Evolutionary conservation across 768 basidiomycete species (phyloP), one percentile per base, ranked within the genome.

Genomic region (Boletus insuetus): DNA sequence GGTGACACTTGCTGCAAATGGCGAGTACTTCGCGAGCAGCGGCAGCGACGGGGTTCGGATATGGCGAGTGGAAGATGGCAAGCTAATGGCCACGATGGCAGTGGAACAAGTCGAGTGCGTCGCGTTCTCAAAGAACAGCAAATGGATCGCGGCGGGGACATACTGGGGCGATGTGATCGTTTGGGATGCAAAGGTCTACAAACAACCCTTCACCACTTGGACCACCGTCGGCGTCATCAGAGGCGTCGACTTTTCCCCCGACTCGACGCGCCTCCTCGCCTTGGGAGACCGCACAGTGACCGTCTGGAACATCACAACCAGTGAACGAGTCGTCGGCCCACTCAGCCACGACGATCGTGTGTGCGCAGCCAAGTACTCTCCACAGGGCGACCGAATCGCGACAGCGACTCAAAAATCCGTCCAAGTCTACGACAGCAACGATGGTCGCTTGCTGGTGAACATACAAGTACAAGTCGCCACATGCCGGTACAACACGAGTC

Each of bases 231-330:
- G 2, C 2, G 31, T 26, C n/a, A 14, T 40, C 20, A n/a, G 3
- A 3, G 51, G 26, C 0, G 17, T 57, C 24, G 56, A 57, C 24
- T 53, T 53, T 46, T 48, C 56, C n/a, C 51, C 56, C 13, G 47
- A 57, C 46, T 35, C 51, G 20, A 54, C 46, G 0, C 46, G 39
- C 4, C 41, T 57, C n/a, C 41, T 53, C n/a, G 37, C 22, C 16
- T 20, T 29, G 5, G 4, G 3, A 1, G 12, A 52, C 6, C 4
- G 14, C 26, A 54, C 32, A 4, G 46, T 31, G 0, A 45, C 24
- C 2, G 14, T 58, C 16, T 58, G 46, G 53, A 24, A 54, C 19
- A 2, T 52, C 1, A 11, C n/a, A 2, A 35, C 51, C 3, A 6
- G 38, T 17, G 9, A 20, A 32, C 43, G 43, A 5, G 19, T 3